A percentile compares a stretch with the other conserved stretches of the same genome.
phyloP scores from a whole-genome alignment of 2,329 filamentous ascomycete genomes.

The Penicillium griseofulvum region DNA sequence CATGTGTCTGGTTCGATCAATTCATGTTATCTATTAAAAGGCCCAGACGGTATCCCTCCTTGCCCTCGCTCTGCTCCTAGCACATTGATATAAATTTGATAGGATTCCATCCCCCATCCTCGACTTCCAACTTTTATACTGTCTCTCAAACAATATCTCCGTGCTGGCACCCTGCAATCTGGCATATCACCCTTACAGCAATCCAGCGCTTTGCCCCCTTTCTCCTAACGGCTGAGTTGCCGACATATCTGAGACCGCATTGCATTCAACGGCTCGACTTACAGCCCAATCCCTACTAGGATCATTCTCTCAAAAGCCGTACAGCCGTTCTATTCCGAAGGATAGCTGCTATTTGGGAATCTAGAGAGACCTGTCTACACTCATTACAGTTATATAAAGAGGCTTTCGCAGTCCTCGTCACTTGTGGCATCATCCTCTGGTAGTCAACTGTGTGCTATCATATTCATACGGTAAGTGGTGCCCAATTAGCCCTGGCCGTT shows the following conservation, averaged over 20 bases:
- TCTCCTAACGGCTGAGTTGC: neutral
- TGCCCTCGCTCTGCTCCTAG: neutral
- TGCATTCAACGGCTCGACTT: constrained; percentile 17
- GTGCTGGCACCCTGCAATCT: neutral
- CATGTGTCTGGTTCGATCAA: neutral
- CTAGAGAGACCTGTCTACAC: too few species aligned
- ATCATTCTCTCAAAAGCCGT: neutral
- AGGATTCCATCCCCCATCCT: neutral
- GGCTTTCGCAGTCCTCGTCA: neutral
- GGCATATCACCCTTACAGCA: neutral
- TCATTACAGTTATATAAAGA: neutral
- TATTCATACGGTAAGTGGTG: constrained; percentile 4
- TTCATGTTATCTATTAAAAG: constrained; percentile 2
- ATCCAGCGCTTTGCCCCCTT: neutral
- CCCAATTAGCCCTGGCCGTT: constrained; percentile 5
- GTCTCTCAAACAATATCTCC: constrained; percentile 8
- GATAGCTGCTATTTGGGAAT: neutral
- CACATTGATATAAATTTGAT: neutral
- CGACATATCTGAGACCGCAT: constrained; percentile 23
- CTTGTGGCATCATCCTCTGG: neutral
- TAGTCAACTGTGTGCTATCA: neutral
- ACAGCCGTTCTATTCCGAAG: neutral
- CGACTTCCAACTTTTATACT: neutral
- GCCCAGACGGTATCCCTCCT: neutral
- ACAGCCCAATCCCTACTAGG: neutral